Base-by-base conservation (phyloP, 31 red algal species). In the Asparagopsis taxiformis region DNA sequence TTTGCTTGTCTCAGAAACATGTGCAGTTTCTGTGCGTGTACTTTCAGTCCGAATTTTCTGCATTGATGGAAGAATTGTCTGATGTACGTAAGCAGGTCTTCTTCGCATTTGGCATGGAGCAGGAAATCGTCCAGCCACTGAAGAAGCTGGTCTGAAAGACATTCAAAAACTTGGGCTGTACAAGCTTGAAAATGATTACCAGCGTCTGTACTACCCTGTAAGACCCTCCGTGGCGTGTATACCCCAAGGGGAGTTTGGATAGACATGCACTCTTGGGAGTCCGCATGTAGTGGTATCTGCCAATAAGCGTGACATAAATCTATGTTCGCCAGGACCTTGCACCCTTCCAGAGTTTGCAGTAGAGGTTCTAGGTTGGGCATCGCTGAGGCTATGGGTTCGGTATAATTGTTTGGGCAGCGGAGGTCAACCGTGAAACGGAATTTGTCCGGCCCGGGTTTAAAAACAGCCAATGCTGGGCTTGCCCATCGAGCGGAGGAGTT, bases 41-140 rank as follows among this genome's bases (percentile, higher is more conserved):
- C 9, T 30, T 51, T 51, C 15, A 71, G 43, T 26, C 66, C 66
- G 43, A 57, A 22, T 9, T 51, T 10, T 25, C 4, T 5, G 28
- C 48, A 71, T 9, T 16, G 16, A 22, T 4, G 5, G 5, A 71
- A 32, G 28, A 71, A 54, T 13, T 5, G 3, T 26, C n/a, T 4
- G 10, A 71, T 7, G 16, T 7, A 23, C 5, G 3, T 19, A n/a
- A 71, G 15, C 16, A 71, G 48, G 6, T 71, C 66, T 11, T 24
- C 16, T 11, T 55, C 66, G 3, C 6, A 21, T 54, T 26, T 51
- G 11, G 33, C 66, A 30, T 56, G 66, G 24, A 71, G 21, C 17
- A 71, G 38, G 26, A 71, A 71, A 53, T 71, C 41, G 23, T 71
- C 66, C 20, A 71, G 33, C 41, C 66, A 71, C 24, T 71, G 48